phyloP scores from a whole-genome alignment of 2,329 filamentous ascomycete species.

The Aureobasidium sp. region DNA sequence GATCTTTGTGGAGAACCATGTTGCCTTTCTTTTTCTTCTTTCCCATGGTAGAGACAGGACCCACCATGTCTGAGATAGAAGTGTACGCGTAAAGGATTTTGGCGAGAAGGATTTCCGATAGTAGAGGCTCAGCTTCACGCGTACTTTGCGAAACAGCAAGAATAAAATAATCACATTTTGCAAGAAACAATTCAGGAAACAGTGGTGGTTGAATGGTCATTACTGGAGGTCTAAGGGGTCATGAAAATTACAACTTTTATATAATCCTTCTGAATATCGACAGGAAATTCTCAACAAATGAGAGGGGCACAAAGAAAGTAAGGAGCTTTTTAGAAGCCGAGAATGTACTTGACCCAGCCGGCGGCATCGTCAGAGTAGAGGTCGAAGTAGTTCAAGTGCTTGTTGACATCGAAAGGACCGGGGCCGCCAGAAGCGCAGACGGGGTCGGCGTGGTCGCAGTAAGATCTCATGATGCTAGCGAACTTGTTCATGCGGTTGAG shows the following conservation, averaged over 20 bases:
- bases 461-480: slow-evolving; percentile 21
- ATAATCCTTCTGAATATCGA: not conserved
- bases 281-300: not conserved
- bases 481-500: slow-evolving; percentile 14
- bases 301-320: not conserved
- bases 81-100: not conserved
- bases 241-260: slow-evolving; percentile 2
- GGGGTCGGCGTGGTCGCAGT: slow-evolving; percentile 31
- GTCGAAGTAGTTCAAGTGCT: slow-evolving; percentile 33
- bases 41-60: not conserved
- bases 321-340: not conserved
- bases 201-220: not conserved
- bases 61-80: not conserved
- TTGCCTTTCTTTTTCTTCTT: not conserved
- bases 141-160: not conserved
- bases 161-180: not conserved
- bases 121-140: not conserved
- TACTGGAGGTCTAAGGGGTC: not conserved
- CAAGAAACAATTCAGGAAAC: not conserved
- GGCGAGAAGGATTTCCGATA: not conserved
- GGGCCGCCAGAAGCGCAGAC: slow-evolving; percentile 19
- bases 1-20: not conserved
- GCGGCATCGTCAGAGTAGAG: slow-evolving; percentile 22
- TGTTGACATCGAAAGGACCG: slow-evolving; percentile 24
- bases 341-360: slow-evolving; percentile 17